Conservation (phyloP, 1,139 yeast genomes). For the Insectozyma bohioensis region DNA sequence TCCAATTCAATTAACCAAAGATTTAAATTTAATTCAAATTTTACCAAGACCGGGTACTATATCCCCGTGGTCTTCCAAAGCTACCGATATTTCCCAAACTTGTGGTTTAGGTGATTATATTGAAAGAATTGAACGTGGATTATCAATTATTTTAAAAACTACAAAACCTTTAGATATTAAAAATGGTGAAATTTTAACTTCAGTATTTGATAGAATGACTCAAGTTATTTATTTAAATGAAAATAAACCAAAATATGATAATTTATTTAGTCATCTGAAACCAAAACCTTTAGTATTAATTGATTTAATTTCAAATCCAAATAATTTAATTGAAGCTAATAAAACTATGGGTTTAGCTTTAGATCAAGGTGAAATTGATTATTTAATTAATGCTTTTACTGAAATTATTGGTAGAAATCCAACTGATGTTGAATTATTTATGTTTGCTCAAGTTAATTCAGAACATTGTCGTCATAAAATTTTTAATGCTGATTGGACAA, state of each 20-base stretch:
- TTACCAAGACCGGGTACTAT: conserved; percentile 95
- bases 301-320: conserved; percentile 60
- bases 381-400: conserved; percentile 77
- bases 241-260: conserved; percentile 60
- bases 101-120: conserved; percentile 76
- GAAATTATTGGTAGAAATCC: conserved; percentile 83
- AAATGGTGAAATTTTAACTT: conserved; percentile 50
- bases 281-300: conserved; percentile 87
- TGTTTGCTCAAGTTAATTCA: conserved; percentile 99
- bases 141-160: conserved; percentile 69
- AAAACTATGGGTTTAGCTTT: conserved; percentile 85
- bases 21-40: conserved; percentile 66
- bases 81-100: conserved; percentile 88
- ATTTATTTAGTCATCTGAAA: conserved; percentile 71
- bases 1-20: conserved; percentile 39
- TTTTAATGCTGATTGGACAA: conserved; percentile 98
- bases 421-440: conserved; percentile 95
- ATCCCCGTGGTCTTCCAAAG: conserved; percentile 99
- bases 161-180: conserved; percentile 69
- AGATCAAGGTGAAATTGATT: conserved; percentile 89
- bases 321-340: conserved; percentile 73
- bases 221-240: conserved; percentile 57
- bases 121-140: conserved; percentile 88
- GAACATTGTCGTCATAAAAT: conserved; percentile 99
- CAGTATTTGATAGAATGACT: conserved; percentile 94